Evolutionary conservation across 768 basidiomycete species (phyloP), one percentile per base, ranked within the genome.

Genomic region (Pleurotus platypus): DNA sequence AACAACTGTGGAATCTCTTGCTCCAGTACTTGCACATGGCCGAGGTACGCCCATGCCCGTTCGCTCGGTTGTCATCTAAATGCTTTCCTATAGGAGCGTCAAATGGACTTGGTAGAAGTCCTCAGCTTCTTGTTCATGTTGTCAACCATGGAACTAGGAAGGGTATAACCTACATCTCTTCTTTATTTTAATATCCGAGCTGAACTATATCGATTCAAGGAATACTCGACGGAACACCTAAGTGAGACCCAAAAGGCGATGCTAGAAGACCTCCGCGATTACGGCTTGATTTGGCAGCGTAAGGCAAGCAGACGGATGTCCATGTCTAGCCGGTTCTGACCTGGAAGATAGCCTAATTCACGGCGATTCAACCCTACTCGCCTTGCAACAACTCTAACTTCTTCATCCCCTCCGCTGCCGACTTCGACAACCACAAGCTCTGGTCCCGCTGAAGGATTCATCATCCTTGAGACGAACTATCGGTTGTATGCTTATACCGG

Each of bases 391-490:
- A 95, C 94, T 2, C 75, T 98, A 62, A 97, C 96, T 48, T 96
- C 94, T 13, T 92, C 92, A 50, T 87, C 90, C 20, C 89, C 92
- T 26, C 86, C 87, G 5, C 76, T 92, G 66, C 88, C 88, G 59
- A 85, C 83, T 54, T 81, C 82, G 43, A 75, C 77, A 54, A 76
- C 84, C 9, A 79, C 79, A 27, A 77, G 78, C 48, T 82, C 81
- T 46, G 80, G 81, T 30, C 78, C 86, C 18, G 56, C 40, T 55
- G 85, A 96, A 69, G 93, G 95, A 12, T 98, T 97, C 76, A 89
- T 98, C 63, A 86, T 98, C 62, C 80, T 99, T 43, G 97, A 99
- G 76, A 98, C 97, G 16, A 98, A 99, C 75, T 98, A 98, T 75
- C 89, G 94, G 62, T 75, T 99, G 61, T 99, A 98, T 69, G 97